Conservation (phyloP, 192 early-diverging fungal species). For the Coemansia sp. region DNA sequence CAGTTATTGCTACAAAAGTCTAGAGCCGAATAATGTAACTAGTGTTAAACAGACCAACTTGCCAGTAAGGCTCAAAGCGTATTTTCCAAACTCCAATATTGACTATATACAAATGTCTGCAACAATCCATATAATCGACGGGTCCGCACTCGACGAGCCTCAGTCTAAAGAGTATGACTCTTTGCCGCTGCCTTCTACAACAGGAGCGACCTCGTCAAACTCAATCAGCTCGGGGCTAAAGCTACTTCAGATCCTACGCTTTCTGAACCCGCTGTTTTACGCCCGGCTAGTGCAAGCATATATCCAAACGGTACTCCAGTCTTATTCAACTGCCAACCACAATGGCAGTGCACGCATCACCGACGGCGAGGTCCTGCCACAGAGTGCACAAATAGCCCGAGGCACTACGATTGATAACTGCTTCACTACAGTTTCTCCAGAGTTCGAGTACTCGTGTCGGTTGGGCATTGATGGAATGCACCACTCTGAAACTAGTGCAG, state of each 20-base stretch:
- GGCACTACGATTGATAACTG: background rate
- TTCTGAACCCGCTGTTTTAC: slow-evolving; percentile 49
- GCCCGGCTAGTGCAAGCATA: slow-evolving; percentile 42
- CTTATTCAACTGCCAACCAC: background rate
- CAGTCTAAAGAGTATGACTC: slow-evolving; percentile 15
- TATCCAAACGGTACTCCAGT: slow-evolving; percentile 31
- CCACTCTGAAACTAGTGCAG: background rate
- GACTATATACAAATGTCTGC: background rate
- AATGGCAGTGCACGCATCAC: slow-evolving; percentile 12
- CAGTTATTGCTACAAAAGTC: too few species aligned
- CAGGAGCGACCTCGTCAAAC: background rate
- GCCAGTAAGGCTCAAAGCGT: background rate
- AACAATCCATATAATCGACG: background rate
- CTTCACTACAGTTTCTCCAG: slow-evolving; percentile 23
- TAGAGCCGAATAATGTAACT: too few species aligned
- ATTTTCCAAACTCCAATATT: background rate
- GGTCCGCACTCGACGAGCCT: background rate
- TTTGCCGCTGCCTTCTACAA: slow-evolving; percentile 34
- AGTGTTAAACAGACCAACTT: background rate
- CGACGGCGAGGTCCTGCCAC: slow-evolving; percentile 4
- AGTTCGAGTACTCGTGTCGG: slow-evolving; percentile 16
- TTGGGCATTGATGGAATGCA: background rate
- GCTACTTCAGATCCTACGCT: slow-evolving; percentile 31
- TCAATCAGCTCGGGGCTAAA: slow-evolving; percentile 13
- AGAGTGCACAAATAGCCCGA: background rate